Percentiles rank a stretch among this genome's conserved stretches.
phyloP scores from a whole-genome alignment of 805 yeast genomes.

The Saccharomycopsis fibuligera region DNA sequence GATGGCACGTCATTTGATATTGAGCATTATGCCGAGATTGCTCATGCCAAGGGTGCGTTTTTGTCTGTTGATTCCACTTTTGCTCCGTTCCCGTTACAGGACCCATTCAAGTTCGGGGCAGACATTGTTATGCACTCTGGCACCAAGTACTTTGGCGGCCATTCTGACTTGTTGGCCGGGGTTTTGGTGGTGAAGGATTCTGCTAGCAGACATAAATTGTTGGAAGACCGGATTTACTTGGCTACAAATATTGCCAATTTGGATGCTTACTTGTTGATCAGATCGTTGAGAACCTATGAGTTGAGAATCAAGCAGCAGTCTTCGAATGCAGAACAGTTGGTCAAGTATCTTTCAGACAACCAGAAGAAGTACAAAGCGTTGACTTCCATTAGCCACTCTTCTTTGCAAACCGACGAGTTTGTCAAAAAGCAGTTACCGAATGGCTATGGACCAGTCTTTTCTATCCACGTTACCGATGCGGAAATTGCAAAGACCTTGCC shows the following conservation, averaged over 20 bases:
- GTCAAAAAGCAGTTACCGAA: conserved; percentile 61
- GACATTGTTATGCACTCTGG: conserved; percentile 91
- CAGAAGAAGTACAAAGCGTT: conserved; percentile 41
- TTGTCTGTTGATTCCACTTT: conserved; percentile 79
- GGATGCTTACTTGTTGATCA: conserved; percentile 65
- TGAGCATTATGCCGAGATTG: conserved; percentile 53
- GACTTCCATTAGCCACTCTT: conserved; percentile 57
- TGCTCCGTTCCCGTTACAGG: conserved; percentile 86
- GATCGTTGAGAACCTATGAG: conserved; percentile 79
- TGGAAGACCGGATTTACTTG: conserved; percentile 57
- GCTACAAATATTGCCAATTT: conserved; percentile 79
- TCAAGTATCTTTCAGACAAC: conserved; percentile 49
- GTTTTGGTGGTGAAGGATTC: conserved; percentile 58
- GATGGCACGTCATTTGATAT: conserved; percentile 63
- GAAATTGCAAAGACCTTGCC: conserved; percentile 62
- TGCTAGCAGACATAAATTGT: conserved; percentile 39
- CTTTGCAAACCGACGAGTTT: conserved; percentile 65
- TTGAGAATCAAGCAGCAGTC: conserved; percentile 66
- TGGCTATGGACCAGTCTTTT: conserved; percentile 70
- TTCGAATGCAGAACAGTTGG: conserved; percentile 54
- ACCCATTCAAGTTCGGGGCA: conserved; percentile 77
- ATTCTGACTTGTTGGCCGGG: conserved; percentile 85
- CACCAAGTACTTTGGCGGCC: conserved; percentile 94
- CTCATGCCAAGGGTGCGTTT: conserved; percentile 71
- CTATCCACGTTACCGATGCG: conserved; percentile 46